Base-by-base conservation (phyloP, 1,284 basidiomycete genomes). In the Leccinum subrobustum region DNA sequence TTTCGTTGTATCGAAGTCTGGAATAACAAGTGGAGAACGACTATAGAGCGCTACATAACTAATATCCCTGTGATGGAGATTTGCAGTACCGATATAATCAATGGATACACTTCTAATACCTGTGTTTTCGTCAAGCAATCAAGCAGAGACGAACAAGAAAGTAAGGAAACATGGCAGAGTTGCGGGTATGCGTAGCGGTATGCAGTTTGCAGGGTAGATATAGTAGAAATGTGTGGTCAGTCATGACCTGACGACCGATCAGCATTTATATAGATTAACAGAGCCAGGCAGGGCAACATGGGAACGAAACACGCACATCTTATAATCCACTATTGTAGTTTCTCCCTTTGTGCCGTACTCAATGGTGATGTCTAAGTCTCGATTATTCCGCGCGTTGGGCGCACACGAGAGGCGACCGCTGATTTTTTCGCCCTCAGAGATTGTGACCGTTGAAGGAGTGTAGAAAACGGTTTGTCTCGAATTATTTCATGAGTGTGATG, bases 391-490 rank as follows among this genome's bases (percentile, higher is more conserved):
- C 39, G 83, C 80, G 76, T 98, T 98, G 39, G 95, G 96, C 12
- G 89, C 85, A 72, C 94, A 95, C 20, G 82, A 76, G 51, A 98
- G 77, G 39, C 67, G 77, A 35, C 95, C 96, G 23, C 75, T 77
- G 74, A 98, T 87, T 54, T 78, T 77, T 69, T 97, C 88, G 62
- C 87, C 89, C 65, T 88, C 79, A 48, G 80, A 81, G 52, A 89
- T 76, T 11, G 83, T 86, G 58, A 89, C 68, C 11, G 88, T 94
- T 27, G 87, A 82, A 37, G 92, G 91, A 35, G 95, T 96, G 79
- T 98, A 98, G 80, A 98, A 97, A 42, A 98, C 95, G 59, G 95
- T 96, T 86, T 97, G 94, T 76, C 89, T 92, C 55, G 55, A 50
- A 52, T 48, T 52, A 42, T 12, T 5, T 18, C 33, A 39, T 63